Conservation (phyloP, 345 rosid species). For the Schrenkiella parvula region DNA sequence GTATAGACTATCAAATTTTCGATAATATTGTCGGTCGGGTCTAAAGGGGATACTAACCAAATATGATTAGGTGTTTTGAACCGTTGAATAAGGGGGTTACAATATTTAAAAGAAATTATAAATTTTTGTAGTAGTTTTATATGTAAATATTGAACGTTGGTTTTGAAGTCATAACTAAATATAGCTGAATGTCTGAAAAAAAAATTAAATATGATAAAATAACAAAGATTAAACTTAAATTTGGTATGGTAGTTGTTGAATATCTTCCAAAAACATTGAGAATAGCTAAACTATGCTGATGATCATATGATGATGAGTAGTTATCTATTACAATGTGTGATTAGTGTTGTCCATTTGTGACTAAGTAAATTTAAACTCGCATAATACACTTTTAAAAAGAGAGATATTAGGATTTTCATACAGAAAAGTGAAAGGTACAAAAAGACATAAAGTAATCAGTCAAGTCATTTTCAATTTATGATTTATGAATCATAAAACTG, state of each 20-base stretch:
- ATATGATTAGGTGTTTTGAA: conserved; percentile 7
- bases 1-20: neutral
- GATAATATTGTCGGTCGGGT: conserved; percentile 17
- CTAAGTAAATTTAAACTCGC: neutral
- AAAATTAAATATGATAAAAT: neutral
- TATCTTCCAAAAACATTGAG: neutral
- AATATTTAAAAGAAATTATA: neutral
- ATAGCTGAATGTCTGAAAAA: neutral
- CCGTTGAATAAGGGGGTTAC: neutral
- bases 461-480: neutral
- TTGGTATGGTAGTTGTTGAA: neutral
- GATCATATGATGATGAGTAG: neutral
- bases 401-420: neutral
- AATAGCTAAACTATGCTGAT: neutral
- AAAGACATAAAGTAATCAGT: neutral
- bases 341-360: neutral
- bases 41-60: neutral
- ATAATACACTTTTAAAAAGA: neutral
- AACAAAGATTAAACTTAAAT: neutral
- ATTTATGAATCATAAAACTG: neutral
- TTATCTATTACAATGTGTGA: neutral
- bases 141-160: neutral
- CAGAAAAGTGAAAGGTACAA: neutral
- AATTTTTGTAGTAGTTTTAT: neutral
- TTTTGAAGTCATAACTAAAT: neutral